Percentiles rank a stretch among this genome's conserved stretches.
Evolutionary conservation across 83 land plant species (phyloP).

Genomic region (Picea abies): DNA sequence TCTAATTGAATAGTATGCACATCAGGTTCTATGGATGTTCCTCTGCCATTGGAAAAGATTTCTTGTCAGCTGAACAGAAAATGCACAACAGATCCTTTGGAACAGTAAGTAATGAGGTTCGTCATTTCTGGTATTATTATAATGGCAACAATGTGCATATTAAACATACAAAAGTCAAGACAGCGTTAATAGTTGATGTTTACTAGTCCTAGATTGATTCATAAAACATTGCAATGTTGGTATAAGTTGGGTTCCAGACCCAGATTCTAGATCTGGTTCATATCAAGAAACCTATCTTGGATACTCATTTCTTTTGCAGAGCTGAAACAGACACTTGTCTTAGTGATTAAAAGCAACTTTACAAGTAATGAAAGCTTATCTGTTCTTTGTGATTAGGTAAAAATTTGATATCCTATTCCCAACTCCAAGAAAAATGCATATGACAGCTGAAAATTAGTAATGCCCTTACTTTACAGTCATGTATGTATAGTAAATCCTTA

Average conservation of each 20-base stretch:
- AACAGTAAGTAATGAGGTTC: constrained; percentile 8
- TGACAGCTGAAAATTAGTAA: no score
- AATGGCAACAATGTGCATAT: neutral
- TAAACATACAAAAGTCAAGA: neutral
- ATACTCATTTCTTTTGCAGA: neutral
- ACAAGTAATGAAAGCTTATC: neutral
- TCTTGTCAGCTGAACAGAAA: constrained; percentile 1
- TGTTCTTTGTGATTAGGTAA: neutral
- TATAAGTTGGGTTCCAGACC: neutral
- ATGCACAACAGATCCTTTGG: constrained; percentile 5
- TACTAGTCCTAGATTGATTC: neutral
- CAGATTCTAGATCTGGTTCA: neutral
- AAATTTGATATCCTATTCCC: no score
- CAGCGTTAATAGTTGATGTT: neutral
- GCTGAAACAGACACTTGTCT: neutral
- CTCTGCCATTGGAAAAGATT: constrained; percentile 13
- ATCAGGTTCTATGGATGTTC: constrained; percentile 13
- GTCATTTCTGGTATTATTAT: neutral
- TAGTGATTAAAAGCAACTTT: neutral
- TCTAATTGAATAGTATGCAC: neutral
- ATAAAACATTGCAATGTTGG: neutral
- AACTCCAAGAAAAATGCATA: no score
- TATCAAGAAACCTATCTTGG: neutral
- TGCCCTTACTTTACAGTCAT: no score
- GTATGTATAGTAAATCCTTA: no score